Base-by-base conservation (phyloP, 768 basidiomycete species). In the Leccinum olivaceopallidum region DNA sequence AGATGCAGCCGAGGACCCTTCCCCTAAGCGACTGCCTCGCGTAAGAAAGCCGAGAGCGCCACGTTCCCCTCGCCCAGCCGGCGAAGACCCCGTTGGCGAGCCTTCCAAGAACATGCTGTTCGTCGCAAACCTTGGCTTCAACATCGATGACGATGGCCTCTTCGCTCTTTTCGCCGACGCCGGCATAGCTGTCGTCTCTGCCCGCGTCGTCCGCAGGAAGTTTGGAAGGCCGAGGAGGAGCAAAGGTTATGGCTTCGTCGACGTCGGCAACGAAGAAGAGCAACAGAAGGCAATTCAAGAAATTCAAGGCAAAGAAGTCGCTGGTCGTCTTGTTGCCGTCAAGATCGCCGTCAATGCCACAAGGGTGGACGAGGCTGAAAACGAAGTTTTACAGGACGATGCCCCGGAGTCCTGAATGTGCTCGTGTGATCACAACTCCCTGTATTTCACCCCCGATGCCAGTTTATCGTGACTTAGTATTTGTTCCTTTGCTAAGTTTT, bases 201-300 rank as follows among this genome's bases (percentile, higher is more conserved):
- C 95, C 63, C 92, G 92, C 65, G 90, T 99, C 64, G 93, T 98
- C 68, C 87, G 88, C 72, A 83, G 88, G 71, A 86, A 88, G 69
- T 93, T 85, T 83, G 93, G 92, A 4, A 84, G 85, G 48, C 89
- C 89, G 70, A 85, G 89, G 74, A 90, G 86, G 76, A 93, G 90
- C 83, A 96, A 96, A 78, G 96, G 96, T 59, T 98, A 95, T 75
- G 96, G 94, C 56, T 99, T 99, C 71, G 96, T 99, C 71, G 95
- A 98, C 68, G 93, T 97, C 63, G 93, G 90, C 62, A 79, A 80
- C 66, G 89, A 94, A 76, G 90, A 86, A 67, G 87, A 95, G 76
- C 96, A 99, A 80, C 75, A 88, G 74, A 94, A 94, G 80, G 96
- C 94, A 56, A 89, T 99, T 63, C 86, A 85, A 59, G 85, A 85